Percentiles rank a stretch among this genome's conserved stretches.
These are phyloP conservation scores for Penicillium crustosum DNA, from an alignment of 2,329 filamentous ascomycete genomes.

Conservation along the genomic window DNA sequence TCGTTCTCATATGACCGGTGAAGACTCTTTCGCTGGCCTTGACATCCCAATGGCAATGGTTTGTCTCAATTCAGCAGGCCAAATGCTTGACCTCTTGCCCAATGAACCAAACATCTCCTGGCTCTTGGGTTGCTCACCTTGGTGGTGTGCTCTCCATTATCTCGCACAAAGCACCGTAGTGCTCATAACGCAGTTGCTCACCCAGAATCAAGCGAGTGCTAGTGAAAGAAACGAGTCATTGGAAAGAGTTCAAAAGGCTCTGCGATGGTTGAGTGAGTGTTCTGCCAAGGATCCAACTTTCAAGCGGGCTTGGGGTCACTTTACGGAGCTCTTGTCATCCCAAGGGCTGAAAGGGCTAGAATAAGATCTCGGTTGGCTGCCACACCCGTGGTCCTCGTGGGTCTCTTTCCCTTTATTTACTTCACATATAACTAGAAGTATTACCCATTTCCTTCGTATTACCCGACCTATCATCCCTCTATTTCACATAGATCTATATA, in stretches of 20 bases:
- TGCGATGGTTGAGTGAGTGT: conserved; percentile 40
- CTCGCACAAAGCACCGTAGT: conserved; percentile 43
- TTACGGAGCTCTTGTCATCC: conserved; percentile 27
- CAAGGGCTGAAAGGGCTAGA: conserved; percentile 16
- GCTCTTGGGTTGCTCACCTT: conserved; percentile 36
- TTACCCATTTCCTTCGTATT: not conserved
- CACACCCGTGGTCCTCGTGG: not conserved
- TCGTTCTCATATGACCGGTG: not conserved
- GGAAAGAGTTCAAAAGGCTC: conserved; percentile 35
- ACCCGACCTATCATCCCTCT: not conserved
- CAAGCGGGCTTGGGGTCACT: conserved; percentile 35
- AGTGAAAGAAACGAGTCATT: conserved; percentile 28
- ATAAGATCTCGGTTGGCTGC: not conserved
- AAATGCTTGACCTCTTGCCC: conserved; percentile 38
- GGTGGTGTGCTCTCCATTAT: conserved; percentile 45
- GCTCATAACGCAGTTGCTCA: conserved; percentile 40
- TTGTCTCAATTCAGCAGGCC: conserved; percentile 38
- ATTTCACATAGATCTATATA: not conserved
- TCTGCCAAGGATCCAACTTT: conserved; percentile 35
- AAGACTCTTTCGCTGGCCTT: conserved; percentile 27
- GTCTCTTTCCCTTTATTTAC: not conserved
- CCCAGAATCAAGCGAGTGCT: conserved; percentile 32
- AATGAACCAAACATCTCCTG: conserved; percentile 34
- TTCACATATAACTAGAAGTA: not conserved
- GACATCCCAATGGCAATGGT: conserved; percentile 35